These are phyloP conservation scores for Kwoniella dendrophila DNA, from an alignment of 768 basidiomycete genomes.

Conservation along the genomic window DNA sequence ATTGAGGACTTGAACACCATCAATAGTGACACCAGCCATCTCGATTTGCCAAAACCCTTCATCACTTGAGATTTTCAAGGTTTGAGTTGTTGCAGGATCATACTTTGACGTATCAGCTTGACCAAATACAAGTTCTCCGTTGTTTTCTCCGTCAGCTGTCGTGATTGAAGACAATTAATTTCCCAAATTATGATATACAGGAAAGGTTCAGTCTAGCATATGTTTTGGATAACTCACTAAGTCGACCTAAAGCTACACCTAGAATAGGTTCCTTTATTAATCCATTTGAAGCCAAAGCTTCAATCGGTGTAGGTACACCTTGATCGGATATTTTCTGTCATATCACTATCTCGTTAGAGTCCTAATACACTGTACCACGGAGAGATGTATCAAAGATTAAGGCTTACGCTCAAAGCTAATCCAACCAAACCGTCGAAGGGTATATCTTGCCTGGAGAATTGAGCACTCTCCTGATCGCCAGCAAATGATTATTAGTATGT, in stretches of 20 bases:
- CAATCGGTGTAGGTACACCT: constrained; percentile 68
- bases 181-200: too few relatives aligned
- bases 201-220: neutral
- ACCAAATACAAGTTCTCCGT: constrained; percentile 79
- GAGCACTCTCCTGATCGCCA: constrained; percentile 32
- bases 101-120: constrained; percentile 73
- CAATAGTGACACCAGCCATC: constrained; percentile 65
- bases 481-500: constrained; percentile 52
- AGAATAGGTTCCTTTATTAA: constrained; percentile 68
- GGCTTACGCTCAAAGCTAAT: constrained; percentile 23
- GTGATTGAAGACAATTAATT: too few relatives aligned
- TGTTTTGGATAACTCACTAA: constrained; percentile 46
- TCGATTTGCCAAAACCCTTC: constrained; percentile 73
- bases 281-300: constrained; percentile 66
- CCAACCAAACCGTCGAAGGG: constrained; percentile 61
- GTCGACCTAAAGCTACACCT: constrained; percentile 78
- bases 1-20: constrained; percentile 58
- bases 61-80: constrained; percentile 15
- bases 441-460: constrained; percentile 35
- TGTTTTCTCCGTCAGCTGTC: constrained; percentile 36
- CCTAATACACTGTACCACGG: constrained; percentile 69
- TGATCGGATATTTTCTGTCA: constrained; percentile 64
- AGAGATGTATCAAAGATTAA: constrained; percentile 57
- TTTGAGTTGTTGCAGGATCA: constrained; percentile 60
- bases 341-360: constrained; percentile 18